Base-by-base conservation (phyloP, 768 basidiomycete genomes). In the Mycena amicta region DNA sequence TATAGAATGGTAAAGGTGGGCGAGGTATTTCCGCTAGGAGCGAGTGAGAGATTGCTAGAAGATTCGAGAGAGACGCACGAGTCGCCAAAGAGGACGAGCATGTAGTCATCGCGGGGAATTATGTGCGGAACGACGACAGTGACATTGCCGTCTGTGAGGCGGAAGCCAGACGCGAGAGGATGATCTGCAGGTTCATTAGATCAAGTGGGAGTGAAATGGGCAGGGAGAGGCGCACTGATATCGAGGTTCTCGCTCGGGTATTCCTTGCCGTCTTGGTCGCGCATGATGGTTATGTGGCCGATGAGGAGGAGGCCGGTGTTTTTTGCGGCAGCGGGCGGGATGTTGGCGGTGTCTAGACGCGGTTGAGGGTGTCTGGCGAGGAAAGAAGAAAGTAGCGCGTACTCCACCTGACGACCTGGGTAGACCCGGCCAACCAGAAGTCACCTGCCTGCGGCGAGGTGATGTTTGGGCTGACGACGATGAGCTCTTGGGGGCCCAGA, bases 241-340 rank as follows among this genome's bases (percentile, higher is more conserved):
- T 84, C 74, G 64, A 84, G 66, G 62, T 85, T 75, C 61, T 85
- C 83, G 53, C 76, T 81, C 11, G 15, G 20, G 13, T 18, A n/a
- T 2, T 15, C 16, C 3, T 33, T 3, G 6, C 59, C 59, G 1
- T 55, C 20, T 22, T 5, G 33, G 50, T 56, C 58, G 45, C 25
- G 40, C 30, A 66, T 51, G 46, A 64, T 62, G 13, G 59, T 52
- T 5, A 57, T 20, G 59, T 68, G 69, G 18, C 84, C 84, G 49
- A 86, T 71, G 6, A 84, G 51, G 40, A 85, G 59, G 26, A 65
- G 25, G 20, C 83, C 73, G 3, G 67, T 72, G 28, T 70, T 69
- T 33, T 74, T 72, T 49, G 22, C 26, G 16, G 33, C 12, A 25
- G n/a, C 18, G 31, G 45, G 41, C 31, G 45, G 26, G 50, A 50